phyloP scores from a whole-genome alignment of 768 basidiomycete genomes.

The Suillus decipiens region DNA sequence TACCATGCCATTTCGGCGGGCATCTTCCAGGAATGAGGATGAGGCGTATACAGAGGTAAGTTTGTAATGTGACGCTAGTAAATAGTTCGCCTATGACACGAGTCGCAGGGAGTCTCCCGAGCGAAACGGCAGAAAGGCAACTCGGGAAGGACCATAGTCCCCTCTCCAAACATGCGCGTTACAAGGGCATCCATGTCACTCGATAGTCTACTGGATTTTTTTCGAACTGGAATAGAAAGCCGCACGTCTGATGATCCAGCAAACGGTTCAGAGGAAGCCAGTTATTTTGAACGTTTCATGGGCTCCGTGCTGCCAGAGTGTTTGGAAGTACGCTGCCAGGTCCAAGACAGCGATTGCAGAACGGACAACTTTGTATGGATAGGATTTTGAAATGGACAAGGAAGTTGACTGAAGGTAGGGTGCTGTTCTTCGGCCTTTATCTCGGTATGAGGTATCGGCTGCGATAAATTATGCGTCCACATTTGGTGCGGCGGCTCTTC shows the following conservation, averaged over 20 bases:
- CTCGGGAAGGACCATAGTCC: constrained; percentile 17
- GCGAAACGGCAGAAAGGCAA: constrained; percentile 31
- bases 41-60: constrained; percentile 24
- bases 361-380: background rate
- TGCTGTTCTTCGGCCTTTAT: constrained; percentile 40
- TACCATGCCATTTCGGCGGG: constrained; percentile 10
- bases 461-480: constrained; percentile 33
- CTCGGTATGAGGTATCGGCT: constrained; percentile 40
- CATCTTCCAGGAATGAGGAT: constrained; percentile 24
- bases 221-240: constrained; percentile 16
- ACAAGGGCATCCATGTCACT: constrained; percentile 24
- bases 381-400: background rate
- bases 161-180: constrained; percentile 11
- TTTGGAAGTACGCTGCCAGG: constrained; percentile 27
- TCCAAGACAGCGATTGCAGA: background rate
- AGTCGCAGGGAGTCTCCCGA: constrained; percentile 9
- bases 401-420: constrained; percentile 26
- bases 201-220: constrained; percentile 19
- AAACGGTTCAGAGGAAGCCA: background rate
- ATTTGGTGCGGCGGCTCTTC: constrained; percentile 15
- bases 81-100: background rate
- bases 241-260: background rate
- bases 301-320: constrained; percentile 36
- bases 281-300: constrained; percentile 37
- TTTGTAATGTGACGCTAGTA: background rate